Evolutionary conservation across 352 stramenopile genomes (phyloP), one percentile per base, ranked within the genome.

Genomic region (Globisporangium paddicum): DNA sequence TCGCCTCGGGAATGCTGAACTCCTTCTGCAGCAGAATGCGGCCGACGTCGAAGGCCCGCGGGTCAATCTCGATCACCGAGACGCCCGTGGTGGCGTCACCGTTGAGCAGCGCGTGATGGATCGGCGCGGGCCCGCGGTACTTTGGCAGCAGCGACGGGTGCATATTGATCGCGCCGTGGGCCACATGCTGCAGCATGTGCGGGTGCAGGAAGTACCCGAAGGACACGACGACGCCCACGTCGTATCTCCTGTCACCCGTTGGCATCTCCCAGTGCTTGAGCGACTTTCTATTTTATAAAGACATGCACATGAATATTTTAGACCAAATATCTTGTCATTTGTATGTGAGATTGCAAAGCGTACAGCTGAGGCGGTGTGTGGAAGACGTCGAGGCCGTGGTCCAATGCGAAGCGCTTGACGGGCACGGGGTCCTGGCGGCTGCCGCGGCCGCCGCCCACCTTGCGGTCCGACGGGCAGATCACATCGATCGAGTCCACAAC

Each of bases 41-140:
- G 8, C 85, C 85, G 30, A 93, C 83, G 49, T 94, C 85, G 55
- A 94, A 94, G 44, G 82, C 82, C 1, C 72, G 75, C 4, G 84
- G 82, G 57, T 96, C 87, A 46, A 96, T 93, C 62, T 95, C 80
- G 44, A 95, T 94, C 16, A 96, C 72, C 14, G 87, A 95, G 28
- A 95, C 76, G 30, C 87, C 87, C 1, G 87, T 96, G 2, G 51
- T 73, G 4, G 45, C 45, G 41, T 96, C 87, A 25, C 86, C 87
- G 48, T 95, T 86, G 16, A 93, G 63, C 28, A 96, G 73, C 48
- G 82, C 84, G 63, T 93, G 87, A 57, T 95, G 87, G 58, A 96
- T 95, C 30, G 87, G 87, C 38, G 87, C 86, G 19, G 87, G 82
- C 0, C 87, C 87, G 11, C 87, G 84, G 56, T 96, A 95, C 72